These are phyloP conservation scores for Combretum micranthum DNA, from an alignment of 345 rosid genomes.

Conservation along the genomic window DNA sequence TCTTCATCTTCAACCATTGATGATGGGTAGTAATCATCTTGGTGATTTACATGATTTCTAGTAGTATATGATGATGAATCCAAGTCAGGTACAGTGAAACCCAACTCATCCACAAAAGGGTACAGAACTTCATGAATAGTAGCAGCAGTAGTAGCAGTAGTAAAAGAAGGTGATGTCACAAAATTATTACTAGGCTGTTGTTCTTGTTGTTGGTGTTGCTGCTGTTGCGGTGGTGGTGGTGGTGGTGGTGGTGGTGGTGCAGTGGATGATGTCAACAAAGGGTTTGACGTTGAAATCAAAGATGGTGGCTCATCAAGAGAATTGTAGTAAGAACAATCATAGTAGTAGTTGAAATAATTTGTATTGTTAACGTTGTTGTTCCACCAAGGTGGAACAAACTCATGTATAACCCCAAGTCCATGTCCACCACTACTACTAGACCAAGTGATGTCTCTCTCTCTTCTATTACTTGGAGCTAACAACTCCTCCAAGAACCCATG, in stretches of 20 bases:
- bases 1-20: slow-evolving; percentile 8
- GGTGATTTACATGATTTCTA: neutral
- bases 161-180: slow-evolving; percentile 6
- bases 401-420: too few species aligned
- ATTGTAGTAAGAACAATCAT: too few species aligned
- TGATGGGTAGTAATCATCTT: slow-evolving; percentile 3
- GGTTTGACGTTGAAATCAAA: too few species aligned
- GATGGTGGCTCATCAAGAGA: too few species aligned
- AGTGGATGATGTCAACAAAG: slow-evolving; percentile 10
- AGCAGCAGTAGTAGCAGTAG: too few species aligned
- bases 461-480: slow-evolving; percentile 36
- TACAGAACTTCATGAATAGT: too few species aligned
- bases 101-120: slow-evolving; percentile 31
- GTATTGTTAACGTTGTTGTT: too few species aligned
- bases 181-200: slow-evolving; percentile 27
- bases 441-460: slow-evolving; percentile 20
- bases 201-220: slow-evolving; percentile 39
- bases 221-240: slow-evolving; percentile 40
- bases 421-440: neutral
- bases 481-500: slow-evolving; percentile 69
- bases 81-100: slow-evolving; percentile 27
- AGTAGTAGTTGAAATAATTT: too few species aligned
- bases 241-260: slow-evolving; percentile 22
- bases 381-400: too few species aligned
- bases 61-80: slow-evolving; percentile 16